Conservation (phyloP, 108 stramenopile species). For the Skeletonema marinoi region DNA sequence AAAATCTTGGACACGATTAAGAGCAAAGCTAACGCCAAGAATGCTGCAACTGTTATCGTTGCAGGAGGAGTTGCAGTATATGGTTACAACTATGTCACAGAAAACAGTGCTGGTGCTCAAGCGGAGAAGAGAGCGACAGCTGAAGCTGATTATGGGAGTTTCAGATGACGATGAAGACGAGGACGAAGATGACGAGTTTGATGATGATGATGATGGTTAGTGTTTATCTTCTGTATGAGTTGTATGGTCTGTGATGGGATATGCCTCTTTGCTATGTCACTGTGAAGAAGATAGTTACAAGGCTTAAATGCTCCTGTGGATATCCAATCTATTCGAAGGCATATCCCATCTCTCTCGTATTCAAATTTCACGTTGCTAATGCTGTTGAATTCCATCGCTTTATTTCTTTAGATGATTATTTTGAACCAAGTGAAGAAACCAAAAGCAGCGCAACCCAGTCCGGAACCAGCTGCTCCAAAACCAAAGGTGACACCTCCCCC, state of each 20-base stretch:
- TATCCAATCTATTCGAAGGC: not conserved
- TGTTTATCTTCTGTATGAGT: not conserved
- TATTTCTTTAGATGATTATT: not conserved
- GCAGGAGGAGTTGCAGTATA: slow-evolving; percentile 61
- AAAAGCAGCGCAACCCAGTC: slow-evolving; percentile 9
- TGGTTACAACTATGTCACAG: slow-evolving; percentile 56
- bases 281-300: slow-evolving; percentile 9
- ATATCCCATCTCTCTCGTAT: not conserved
- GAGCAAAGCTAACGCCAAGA: slow-evolving; percentile 42
- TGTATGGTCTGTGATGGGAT: not conserved
- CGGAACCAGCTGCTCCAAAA: slow-evolving; percentile 4
- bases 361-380: not conserved
- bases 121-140: slow-evolving; percentile 71
- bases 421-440: slow-evolving; percentile 6
- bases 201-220: slow-evolving; percentile 41
- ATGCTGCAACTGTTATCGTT: slow-evolving; percentile 53
- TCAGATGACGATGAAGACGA: slow-evolving; percentile 41
- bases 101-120: slow-evolving; percentile 57
- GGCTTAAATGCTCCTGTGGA: not conserved
- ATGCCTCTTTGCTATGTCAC: not conserved
- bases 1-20: slow-evolving; percentile 20
- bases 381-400: not conserved
- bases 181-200: slow-evolving; percentile 38
- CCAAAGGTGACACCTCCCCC: slow-evolving; percentile 12
- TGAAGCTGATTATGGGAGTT: slow-evolving; percentile 69